Conservation (phyloP, 2,329 filamentous ascomycete species). For the Pseudogymnoascus sp. region DNA sequence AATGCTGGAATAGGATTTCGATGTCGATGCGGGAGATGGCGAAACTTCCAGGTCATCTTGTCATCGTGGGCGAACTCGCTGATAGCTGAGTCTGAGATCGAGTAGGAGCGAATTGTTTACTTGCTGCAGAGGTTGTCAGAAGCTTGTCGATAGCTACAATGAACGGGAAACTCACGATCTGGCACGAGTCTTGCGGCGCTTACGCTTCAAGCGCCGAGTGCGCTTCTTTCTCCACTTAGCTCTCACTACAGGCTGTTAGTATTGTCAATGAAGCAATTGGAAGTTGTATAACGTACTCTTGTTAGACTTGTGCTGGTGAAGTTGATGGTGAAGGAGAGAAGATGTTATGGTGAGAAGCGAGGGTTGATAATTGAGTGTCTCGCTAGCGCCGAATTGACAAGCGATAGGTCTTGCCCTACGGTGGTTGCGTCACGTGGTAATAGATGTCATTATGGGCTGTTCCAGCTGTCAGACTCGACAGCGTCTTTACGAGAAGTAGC, state of each 20-base stretch:
- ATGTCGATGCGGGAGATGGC: constrained; percentile 29
- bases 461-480: background rate
- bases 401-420: constrained; percentile 9
- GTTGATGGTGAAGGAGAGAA: constrained; percentile 33
- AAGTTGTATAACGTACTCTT: constrained; percentile 30
- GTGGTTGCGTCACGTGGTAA: background rate
- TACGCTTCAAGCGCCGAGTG: constrained; percentile 96
- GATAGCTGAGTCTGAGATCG: constrained; percentile 33
- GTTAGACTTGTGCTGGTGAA: constrained; percentile 33
- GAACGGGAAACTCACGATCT: constrained; percentile 65
- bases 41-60: constrained; percentile 26
- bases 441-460: background rate
- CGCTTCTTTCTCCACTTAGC: constrained; percentile 99
- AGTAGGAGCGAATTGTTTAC: constrained; percentile 35
- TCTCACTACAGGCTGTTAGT: constrained; percentile 48
- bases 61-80: constrained; percentile 28
- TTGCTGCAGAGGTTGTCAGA: constrained; percentile 29
- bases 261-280: constrained; percentile 28
- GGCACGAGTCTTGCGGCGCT: constrained; percentile 99
- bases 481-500: background rate
- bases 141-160: constrained; percentile 1
- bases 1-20: constrained; percentile 28
- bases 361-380: constrained; percentile 8
- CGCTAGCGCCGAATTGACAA: constrained; percentile 9
- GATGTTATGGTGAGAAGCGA: constrained; percentile 3